Evolutionary conservation across 1,284 basidiomycete species (phyloP), one percentile per base, ranked within the genome.

Genomic region (Salmacisia buchloeana): DNA sequence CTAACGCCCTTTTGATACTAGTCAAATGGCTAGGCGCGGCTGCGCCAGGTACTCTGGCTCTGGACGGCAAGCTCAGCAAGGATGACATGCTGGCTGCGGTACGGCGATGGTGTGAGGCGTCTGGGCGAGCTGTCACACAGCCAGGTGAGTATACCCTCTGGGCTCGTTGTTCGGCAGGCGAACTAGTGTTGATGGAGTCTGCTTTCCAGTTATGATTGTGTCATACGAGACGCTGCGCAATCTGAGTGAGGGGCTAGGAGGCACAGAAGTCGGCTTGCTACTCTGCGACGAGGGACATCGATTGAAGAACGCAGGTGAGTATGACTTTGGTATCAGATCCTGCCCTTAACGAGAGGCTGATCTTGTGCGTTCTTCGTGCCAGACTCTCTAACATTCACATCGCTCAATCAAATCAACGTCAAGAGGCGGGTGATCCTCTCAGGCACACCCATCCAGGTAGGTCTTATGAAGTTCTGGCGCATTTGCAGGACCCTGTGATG

Each of bases 261-360:
- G 72, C 36, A 74, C 76, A 65, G 87, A 85, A 57, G 91, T 99
- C 35, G 96, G 96, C 0, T 81, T 99, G 10, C 82, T 99, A 7
- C 86, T 99, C 9, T 96, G 92, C 68, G 94, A 98, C 74, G 94
- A 99, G 82, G 94, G 96, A 1, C 94, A 99, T 82, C 85, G 94
- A 39, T 83, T 99, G 67, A 99, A 99, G 83, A 99, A 99, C 76
- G 90, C 92, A 52, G 91, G 92, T 90, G 67, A 69, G 84, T 33
- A 2, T 36, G 18, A 10, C 25, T 46, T 9, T 46, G 18, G 10
- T 46, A 21, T 46, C 21, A 7, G 13, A 27, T 31, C 27, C 23
- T 9, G n/a, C 7, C 5, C 27, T 39, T 49, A 13, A 1, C 23
- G 10, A 25, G 1, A 27, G 2, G 27, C 46, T 52, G 46, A 52